Conservation (phyloP, 768 basidiomycete species). For the Lyophyllum semitale region DNA sequence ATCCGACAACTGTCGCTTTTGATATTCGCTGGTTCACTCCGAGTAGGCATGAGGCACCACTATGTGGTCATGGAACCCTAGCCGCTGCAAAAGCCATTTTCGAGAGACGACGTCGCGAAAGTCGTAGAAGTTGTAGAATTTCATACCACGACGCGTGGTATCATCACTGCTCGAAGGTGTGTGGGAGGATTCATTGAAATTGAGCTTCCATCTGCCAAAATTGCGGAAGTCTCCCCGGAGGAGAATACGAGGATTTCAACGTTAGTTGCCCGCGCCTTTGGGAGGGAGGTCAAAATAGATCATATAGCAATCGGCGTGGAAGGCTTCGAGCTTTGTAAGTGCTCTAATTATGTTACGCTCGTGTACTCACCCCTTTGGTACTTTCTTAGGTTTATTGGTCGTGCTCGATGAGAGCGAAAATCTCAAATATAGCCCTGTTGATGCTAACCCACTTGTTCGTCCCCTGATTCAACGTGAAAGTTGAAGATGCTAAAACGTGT, state of each 20-base stretch:
- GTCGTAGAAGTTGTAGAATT: conserved; percentile 35
- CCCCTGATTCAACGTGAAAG: conserved; percentile 41
- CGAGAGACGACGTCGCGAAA: conserved; percentile 24
- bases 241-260: conserved; percentile 30
- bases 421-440: conserved; percentile 8
- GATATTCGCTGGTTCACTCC: conserved; percentile 41
- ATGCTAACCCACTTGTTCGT: conserved; percentile 5
- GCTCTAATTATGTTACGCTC: not conserved
- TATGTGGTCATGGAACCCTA: conserved; percentile 48
- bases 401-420: conserved; percentile 37
- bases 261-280: conserved; percentile 38
- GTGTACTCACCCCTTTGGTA: not conserved
- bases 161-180: conserved; percentile 29
- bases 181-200: conserved; percentile 29
- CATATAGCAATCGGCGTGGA: conserved; percentile 36
- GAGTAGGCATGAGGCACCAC: conserved; percentile 25
- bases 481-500: conserved; percentile 21
- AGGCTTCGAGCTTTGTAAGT: conserved; percentile 34
- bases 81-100: conserved; percentile 45
- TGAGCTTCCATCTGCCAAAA: no score
- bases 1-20: conserved; percentile 27
- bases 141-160: no score
- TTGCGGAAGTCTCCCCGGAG: no score
- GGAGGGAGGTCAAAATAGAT: conserved; percentile 37
- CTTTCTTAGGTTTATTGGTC: conserved; percentile 33